Evolutionary conservation across 192 early-diverging fungal species (phyloP), one percentile per base, ranked within the genome.

Genomic region (Dissophora ornata): DNA sequence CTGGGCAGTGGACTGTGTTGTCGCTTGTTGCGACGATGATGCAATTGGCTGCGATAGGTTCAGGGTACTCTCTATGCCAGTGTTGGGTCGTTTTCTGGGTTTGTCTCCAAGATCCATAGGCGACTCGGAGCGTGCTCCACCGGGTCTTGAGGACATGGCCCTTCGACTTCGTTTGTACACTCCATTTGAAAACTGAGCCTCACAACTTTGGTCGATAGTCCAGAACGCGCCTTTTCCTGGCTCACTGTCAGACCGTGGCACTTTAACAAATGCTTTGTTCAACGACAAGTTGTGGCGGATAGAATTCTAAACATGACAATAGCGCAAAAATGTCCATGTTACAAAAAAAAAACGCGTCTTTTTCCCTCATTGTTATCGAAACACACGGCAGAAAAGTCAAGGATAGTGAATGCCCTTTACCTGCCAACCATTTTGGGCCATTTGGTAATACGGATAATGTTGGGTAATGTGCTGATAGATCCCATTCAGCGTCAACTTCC

Each of bases 261-360:
- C 91, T 55, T 94, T 93, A 22, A 97, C 84, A 85, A 98, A 98
- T 16, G 90, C 88, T 64, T 94, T 95, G 84, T 98, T 97, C 49
- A 97, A 85, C n/a, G 94, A 95, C 33, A 98, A 83, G 79, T 97
- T 97, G 81, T 98, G 97, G 36, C 97, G 89, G 66, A 98, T 93
- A 28, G 96, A 98, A 80, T 98, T 98, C 88, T 94, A 73, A n/a
- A 49, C 0, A 49, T 19, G 12, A 57, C 18, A 40, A 42, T 9
- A 54, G 22, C 38, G 41, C 9, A n/a, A 45, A 16, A 9, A n/a
- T n/a, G n/a, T n/a, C n/a, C n/a, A n/a, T n/a, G n/a, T n/a, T n/a
- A n/a, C n/a, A n/a, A n/a, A n/a, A n/a, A n/a, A n/a, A n/a, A n/a
- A n/a, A n/a, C n/a, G n/a, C n/a, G n/a, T n/a, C n/a, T n/a, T n/a